Conservation (phyloP, 345 rosid genomes). For the Eucalyptus paniculata region DNA sequence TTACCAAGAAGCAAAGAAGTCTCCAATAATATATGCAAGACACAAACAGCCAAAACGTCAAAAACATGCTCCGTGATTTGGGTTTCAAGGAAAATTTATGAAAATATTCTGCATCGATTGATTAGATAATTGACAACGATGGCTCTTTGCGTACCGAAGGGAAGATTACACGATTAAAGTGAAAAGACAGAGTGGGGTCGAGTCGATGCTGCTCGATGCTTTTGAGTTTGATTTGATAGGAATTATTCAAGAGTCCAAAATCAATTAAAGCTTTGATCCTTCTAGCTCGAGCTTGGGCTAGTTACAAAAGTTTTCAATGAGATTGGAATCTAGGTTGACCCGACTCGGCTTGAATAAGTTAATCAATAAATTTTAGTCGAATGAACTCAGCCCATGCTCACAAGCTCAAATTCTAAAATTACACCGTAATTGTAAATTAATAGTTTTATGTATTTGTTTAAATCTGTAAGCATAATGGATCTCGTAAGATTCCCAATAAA, state of each 20-base stretch:
- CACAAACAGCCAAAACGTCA: neutral
- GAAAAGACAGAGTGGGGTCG: neutral
- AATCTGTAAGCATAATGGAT: too few species aligned
- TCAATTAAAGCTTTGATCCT: neutral
- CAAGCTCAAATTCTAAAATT: neutral
- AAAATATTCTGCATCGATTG: neutral
- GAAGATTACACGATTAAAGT: too few species aligned
- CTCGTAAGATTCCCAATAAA: too few species aligned
- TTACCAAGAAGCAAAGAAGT: neutral
- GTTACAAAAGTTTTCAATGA: neutral
- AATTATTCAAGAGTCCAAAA: neutral
- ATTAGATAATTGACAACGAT: neutral
- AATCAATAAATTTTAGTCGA: neutral
- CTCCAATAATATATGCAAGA: neutral
- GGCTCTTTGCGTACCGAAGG: neutral
- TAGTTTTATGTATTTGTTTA: neutral
- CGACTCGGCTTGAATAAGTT: accelerated
- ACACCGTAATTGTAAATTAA: accelerated
- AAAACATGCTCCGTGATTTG: neutral
- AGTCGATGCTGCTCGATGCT: neutral
- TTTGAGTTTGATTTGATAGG: neutral
- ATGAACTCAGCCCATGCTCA: accelerated
- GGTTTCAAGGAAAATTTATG: neutral
- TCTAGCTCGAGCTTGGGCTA: neutral
- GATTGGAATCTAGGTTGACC: accelerated